These are phyloP conservation scores for Ophiostoma australiae DNA, from an alignment of 2,329 filamentous ascomycete genomes.

Conservation along the genomic window DNA sequence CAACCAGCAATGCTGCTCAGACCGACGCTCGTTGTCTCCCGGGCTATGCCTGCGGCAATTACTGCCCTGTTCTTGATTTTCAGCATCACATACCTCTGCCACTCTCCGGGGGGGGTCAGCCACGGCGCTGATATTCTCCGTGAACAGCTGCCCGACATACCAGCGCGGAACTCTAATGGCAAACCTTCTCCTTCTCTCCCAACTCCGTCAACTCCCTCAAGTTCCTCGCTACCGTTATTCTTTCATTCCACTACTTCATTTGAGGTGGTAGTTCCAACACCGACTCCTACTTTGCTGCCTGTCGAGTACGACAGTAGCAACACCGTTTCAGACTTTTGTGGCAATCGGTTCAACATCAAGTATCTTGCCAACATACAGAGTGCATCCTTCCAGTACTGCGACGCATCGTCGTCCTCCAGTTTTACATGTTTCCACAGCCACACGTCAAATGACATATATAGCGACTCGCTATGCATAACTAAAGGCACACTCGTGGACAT, in stretches of 20 bases:
- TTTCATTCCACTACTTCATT: background rate
- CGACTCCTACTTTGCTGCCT: constrained; percentile 13
- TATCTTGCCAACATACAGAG: constrained; percentile 24
- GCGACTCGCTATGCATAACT: constrained; percentile 25
- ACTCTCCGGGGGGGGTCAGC: background rate
- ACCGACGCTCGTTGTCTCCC: background rate
- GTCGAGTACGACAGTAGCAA: constrained; percentile 13
- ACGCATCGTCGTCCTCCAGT: constrained; percentile 11
- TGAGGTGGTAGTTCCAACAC: background rate
- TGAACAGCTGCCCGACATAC: background rate
- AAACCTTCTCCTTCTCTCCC: background rate
- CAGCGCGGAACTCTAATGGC: background rate
- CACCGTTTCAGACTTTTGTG: constrained; percentile 23
- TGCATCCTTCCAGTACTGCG: constrained; percentile 25
- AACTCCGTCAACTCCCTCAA: too few species aligned
- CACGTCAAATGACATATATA: constrained; percentile 6
- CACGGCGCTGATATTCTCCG: background rate
- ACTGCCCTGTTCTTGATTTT: background rate
- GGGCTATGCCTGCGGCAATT: background rate
- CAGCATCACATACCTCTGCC: background rate
- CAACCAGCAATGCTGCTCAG: background rate
- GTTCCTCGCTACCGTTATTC: too few species aligned
- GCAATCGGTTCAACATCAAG: constrained; percentile 23
- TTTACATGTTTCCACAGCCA: constrained; percentile 27
- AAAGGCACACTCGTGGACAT: constrained; percentile 19